These are phyloP conservation scores for Neurospora sp. DNA, from an alignment of 495 filamentous ascomycete genomes.

Conservation along the genomic window DNA sequence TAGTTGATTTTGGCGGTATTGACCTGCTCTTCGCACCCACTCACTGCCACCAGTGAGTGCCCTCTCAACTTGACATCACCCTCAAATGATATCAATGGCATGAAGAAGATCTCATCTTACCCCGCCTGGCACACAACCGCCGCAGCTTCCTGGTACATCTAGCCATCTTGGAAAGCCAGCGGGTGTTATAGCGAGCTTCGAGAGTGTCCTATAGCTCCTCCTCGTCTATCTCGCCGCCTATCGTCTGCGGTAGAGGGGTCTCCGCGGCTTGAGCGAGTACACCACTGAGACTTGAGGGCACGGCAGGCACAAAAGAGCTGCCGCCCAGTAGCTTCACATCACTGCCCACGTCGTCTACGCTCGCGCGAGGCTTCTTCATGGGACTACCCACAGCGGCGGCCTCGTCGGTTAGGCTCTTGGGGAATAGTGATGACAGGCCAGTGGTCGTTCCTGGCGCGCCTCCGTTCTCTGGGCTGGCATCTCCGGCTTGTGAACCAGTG, in stretches of 20 bases:
- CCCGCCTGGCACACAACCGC: background rate
- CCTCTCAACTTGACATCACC: background rate
- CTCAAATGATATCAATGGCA: background rate
- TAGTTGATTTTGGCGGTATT: too few relatives aligned
- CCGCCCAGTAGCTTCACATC: background rate
- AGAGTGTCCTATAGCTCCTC: background rate
- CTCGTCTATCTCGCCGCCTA: background rate
- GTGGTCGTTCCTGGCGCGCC: slow-evolving; percentile 16
- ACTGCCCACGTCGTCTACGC: slow-evolving; percentile 34
- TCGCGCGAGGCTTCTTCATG: slow-evolving; percentile 72
- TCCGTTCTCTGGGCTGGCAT: slow-evolving; percentile 28
- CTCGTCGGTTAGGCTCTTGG: slow-evolving; percentile 28
- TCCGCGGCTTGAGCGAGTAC: background rate
- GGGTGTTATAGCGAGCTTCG: background rate
- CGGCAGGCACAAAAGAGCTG: background rate
- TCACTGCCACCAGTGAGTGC: too few relatives aligned
- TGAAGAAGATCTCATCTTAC: background rate
- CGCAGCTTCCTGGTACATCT: background rate
- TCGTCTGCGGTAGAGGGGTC: background rate
- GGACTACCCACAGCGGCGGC: slow-evolving; percentile 58
- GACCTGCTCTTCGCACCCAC: too few relatives aligned
- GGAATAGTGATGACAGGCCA: slow-evolving; percentile 25
- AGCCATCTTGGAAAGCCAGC: background rate
- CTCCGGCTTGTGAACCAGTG: slow-evolving; percentile 22
- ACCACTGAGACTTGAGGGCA: background rate